Evolutionary conservation across 177 flowering plant species (phyloP), one percentile per base, ranked within the genome.

Genomic region (Vitis hybrid): DNA sequence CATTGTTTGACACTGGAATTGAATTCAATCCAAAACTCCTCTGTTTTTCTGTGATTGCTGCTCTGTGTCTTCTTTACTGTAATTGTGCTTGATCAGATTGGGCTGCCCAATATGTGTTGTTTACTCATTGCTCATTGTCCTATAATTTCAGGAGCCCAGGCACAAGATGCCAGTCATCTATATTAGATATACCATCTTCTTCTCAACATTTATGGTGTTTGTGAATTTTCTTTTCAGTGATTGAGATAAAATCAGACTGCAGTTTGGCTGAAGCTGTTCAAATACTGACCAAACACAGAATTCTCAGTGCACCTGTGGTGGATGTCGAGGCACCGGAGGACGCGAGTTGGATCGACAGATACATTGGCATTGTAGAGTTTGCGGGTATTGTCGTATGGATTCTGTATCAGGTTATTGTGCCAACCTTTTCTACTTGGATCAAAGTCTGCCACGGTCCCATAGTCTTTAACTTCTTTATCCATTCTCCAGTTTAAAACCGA

Each of bases 341-440:
- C 80, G 94, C 98, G 3, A 87, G 87, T 72, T 95, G 99, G 99
- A 91, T 95, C 54, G 99, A 95, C 71, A 83, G 92, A 80, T 95
- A 95, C 81, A 74, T 90, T 26, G 99, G 99, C 65, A 83, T 93
- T 62, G 90, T 91, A 13, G 99, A 95, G 85, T 89, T 93, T 79
- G 93, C 98, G 0, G 98, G 99, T 56, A 93, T 95, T 70, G 97
- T 79, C 62, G 94, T 91, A 2, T 95, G 99, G 99, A 90, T 93
- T 80, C 80, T 95, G 77, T 94, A 93, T 78, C 99, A 93, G 99
- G 99, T 95, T 62, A 76, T 76, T 50, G 58, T 58, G 10, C 69
- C 50, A 31, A 3, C 15, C 14, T 49, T 34, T 39, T 54, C 6
- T 5, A 14, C 14, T 59, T 26, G 3, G 48, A 53, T 22, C 5